phyloP scores from a whole-genome alignment of 2,329 filamentous ascomycete species.

The Xylaria sp. region DNA sequence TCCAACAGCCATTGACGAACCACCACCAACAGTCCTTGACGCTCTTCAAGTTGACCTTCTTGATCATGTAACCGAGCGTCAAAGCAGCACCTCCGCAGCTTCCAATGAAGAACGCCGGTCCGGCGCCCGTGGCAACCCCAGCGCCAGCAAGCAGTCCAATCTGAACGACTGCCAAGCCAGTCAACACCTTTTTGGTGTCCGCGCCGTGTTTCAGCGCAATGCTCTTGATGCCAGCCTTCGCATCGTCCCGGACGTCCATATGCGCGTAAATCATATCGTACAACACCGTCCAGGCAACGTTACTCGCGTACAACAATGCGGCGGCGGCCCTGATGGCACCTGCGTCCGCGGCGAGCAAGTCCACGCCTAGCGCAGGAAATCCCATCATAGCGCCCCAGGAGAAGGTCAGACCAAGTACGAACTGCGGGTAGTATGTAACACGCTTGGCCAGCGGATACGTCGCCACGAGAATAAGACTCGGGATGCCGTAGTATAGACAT shows the following conservation, averaged over 20 bases:
- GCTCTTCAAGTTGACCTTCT: slow-evolving; percentile 70
- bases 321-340: slow-evolving; percentile 66
- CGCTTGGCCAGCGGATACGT: slow-evolving; percentile 86
- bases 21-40: slow-evolving; percentile 80
- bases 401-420: slow-evolving; percentile 84
- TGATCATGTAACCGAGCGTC: slow-evolving; percentile 74
- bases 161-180: slow-evolving; percentile 75
- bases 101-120: slow-evolving; percentile 73
- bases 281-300: slow-evolving; percentile 85
- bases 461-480: slow-evolving; percentile 77
- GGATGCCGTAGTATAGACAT: slow-evolving; percentile 81
- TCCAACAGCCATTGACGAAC: slow-evolving; percentile 77
- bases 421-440: slow-evolving; percentile 87
- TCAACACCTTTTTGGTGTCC: slow-evolving; percentile 79
- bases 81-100: slow-evolving; percentile 72
- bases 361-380: slow-evolving; percentile 83
- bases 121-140: slow-evolving; percentile 73
- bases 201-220: slow-evolving; percentile 83
- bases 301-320: slow-evolving; percentile 77
- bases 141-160: slow-evolving; percentile 75
- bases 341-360: slow-evolving; percentile 71
- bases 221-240: slow-evolving; percentile 86
- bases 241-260: slow-evolving; percentile 89
- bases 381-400: slow-evolving; percentile 91
- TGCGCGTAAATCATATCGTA: slow-evolving; percentile 96